Base-by-base conservation (phyloP, 768 basidiomycete species). In the Terana coerulea region DNA sequence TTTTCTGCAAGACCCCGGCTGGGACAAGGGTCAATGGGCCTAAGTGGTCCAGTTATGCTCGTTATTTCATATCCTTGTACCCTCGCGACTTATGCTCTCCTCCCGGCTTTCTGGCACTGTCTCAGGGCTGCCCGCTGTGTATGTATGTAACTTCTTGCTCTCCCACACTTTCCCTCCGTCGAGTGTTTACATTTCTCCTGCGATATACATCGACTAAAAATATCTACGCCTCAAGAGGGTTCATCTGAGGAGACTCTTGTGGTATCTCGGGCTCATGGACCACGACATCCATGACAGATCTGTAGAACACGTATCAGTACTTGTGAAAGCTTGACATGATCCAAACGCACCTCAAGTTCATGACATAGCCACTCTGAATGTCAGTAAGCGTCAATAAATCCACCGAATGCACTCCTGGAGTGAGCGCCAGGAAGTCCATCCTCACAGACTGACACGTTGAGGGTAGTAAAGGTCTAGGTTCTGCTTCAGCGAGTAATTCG, bases 1-100 rank as follows among this genome's bases (percentile, higher is more conserved):
- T 2, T 97, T 95, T 72, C 72, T 97, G 37, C 93, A 98, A 75
- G 93, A 97, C 68, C 95, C 94, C 22, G 80, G 81, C 49, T 97
- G 94, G 94, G 88, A 91, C 56, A 88, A 80, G 68, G 58, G 77
- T 2, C 88, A 90, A 66, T 91, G 88, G 88, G 67, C 82, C 53
- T 91, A 68, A 78, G 40, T 8, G 12, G 3, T 19, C 11, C 33
- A 19, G 11, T 14, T 36, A 14, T 36, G 22, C 31, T 49, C 39
- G n/a, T 19, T 28, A 29, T n/a, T n/a, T n/a, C 4, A 50, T 19
- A 49, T 9, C 36, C 36, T 39, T 40, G 28, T 28, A 24, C 19
- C n/a, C 12, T 30, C 14, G 14, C 17, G 17, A 39, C 17, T 11
- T 39, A 19, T 39, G 14, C 10, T 39, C 24, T n/a, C 17, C 24